Conservation (phyloP, 495 filamentous ascomycete species). For the Coniosporium apollinis region DNA sequence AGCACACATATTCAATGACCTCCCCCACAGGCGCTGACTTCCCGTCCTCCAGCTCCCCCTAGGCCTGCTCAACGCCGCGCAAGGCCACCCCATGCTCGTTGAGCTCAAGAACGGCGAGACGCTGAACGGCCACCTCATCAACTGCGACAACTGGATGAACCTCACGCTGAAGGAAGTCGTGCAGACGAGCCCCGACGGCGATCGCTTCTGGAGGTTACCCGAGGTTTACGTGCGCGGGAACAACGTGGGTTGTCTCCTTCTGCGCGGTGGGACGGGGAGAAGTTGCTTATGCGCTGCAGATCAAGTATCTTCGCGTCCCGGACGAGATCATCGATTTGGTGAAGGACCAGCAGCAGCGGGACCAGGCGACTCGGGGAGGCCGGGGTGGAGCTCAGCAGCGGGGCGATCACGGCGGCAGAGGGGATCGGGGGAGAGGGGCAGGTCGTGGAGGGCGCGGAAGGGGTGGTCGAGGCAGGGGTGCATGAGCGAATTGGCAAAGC, state of each 20-base stretch:
- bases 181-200: conserved; percentile 90
- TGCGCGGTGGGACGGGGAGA: conserved; percentile 6
- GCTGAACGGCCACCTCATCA: conserved; percentile 85
- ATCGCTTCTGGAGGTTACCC: conserved; percentile 76
- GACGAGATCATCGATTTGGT: conserved; percentile 90
- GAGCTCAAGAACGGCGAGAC: conserved; percentile 99
- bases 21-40: conserved; percentile 2
- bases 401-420: conserved; percentile 42
- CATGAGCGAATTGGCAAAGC: too few relatives aligned
- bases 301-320: conserved; percentile 92
- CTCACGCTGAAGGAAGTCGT: conserved; percentile 90
- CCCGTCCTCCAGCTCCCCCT: conserved; percentile 52
- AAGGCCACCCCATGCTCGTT: conserved; percentile 97
- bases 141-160: conserved; percentile 99
- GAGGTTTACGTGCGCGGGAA: conserved; percentile 95
- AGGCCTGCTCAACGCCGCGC: conserved; percentile 82
- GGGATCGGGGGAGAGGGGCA: conserved; percentile 36
- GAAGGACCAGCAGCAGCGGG: conserved; percentile 65
- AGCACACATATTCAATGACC: conserved; percentile 1
- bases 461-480: conserved; percentile 36
- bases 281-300: conserved; percentile 37
- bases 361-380: conserved; percentile 43
- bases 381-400: conserved; percentile 49
- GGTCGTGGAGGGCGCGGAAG: conserved; percentile 33
- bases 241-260: conserved; percentile 42